These are phyloP conservation scores for Allium fistulosum DNA, from an alignment of 106 monocot species.

Conservation along the genomic window DNA sequence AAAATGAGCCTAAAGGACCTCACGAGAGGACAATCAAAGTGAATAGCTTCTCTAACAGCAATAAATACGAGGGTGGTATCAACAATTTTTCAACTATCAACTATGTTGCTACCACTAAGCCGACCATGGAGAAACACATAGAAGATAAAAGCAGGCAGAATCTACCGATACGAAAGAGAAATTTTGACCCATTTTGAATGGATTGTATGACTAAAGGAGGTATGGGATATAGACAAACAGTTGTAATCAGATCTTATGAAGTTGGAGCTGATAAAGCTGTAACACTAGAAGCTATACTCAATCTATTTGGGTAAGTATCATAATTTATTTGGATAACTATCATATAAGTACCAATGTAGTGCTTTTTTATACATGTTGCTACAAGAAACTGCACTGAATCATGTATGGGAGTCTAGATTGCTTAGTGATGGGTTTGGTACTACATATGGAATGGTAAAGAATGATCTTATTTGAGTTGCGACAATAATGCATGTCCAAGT, in stretches of 20 bases:
- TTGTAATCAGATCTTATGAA: slow-evolving; percentile 44
- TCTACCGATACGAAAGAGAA: slow-evolving; percentile 31
- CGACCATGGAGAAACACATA: not conserved
- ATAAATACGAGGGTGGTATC: not conserved
- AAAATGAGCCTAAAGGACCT: slow-evolving; percentile 4
- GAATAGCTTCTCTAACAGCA: slow-evolving; percentile 10
- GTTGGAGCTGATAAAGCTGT: slow-evolving; percentile 39
- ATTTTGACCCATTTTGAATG: slow-evolving; percentile 23
- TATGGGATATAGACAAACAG: slow-evolving; percentile 24
- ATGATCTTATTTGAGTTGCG: slow-evolving; percentile 45
- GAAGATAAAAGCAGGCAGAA: slow-evolving; percentile 14
- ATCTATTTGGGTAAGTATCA: slow-evolving; percentile 25
- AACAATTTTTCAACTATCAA: not conserved
- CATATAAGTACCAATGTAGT: not conserved
- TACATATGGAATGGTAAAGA: slow-evolving; percentile 35
- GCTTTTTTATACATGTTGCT: not conserved
- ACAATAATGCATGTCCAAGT: slow-evolving; percentile 34
- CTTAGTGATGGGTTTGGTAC: slow-evolving; percentile 42
- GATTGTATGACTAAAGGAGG: slow-evolving; percentile 22
- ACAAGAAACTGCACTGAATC: slow-evolving; percentile 40
- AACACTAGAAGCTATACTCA: slow-evolving; percentile 36
- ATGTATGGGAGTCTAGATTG: slow-evolving; percentile 40
- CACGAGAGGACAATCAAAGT: slow-evolving; percentile 16
- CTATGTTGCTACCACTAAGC: not conserved
- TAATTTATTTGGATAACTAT: not conserved